Base-by-base conservation (phyloP, 768 basidiomycete genomes). In the Suillus paluster region DNA sequence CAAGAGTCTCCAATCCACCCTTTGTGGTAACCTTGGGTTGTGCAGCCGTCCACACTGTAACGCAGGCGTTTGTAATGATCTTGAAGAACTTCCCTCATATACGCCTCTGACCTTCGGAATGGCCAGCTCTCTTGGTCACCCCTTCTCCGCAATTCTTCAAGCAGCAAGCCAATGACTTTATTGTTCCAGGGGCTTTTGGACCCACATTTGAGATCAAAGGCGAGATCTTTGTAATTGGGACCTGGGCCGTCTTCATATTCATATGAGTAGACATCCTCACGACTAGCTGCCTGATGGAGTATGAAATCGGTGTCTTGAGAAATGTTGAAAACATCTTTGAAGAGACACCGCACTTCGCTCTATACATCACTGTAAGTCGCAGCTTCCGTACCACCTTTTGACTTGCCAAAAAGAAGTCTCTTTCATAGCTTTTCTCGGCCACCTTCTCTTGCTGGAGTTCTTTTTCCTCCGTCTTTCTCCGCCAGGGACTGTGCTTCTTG, bases 281-380 rank as follows among this genome's bases (percentile, higher is more conserved):
- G 27, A 12, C 30, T 11, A 2, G 61, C 61, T 3, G 50, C 23
- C 1, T 57, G 1, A 33, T 65, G 58, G 0, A n/a, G 30, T 1
- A 64, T 60, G 33, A 67, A 58, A 48, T 65, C 41, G 2, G 23
- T 3, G n/a, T n/a, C n/a, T n/a, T n/a, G n/a, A n/a, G n/a, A n/a
- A n/a, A n/a, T n/a, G n/a, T n/a, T n/a, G n/a, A n/a, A n/a, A n/a
- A n/a, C n/a, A n/a, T n/a, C n/a, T n/a, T n/a, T n/a, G n/a, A n/a
- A n/a, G n/a, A n/a, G n/a, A n/a, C n/a, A n/a, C n/a, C n/a, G n/a
- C n/a, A n/a, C n/a, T n/a, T n/a, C n/a, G n/a, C n/a, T n/a, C n/a
- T n/a, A n/a, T n/a, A n/a, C n/a, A n/a, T n/a, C n/a, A n/a, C n/a
- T n/a, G n/a, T n/a, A n/a, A n/a, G n/a, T n/a, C n/a, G n/a, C n/a